A percentile compares a stretch with the other conserved stretches of the same genome.
These are phyloP conservation scores for Suhomyces bokatorum DNA, from an alignment of 1,139 yeast species.

Conservation along the genomic window DNA sequence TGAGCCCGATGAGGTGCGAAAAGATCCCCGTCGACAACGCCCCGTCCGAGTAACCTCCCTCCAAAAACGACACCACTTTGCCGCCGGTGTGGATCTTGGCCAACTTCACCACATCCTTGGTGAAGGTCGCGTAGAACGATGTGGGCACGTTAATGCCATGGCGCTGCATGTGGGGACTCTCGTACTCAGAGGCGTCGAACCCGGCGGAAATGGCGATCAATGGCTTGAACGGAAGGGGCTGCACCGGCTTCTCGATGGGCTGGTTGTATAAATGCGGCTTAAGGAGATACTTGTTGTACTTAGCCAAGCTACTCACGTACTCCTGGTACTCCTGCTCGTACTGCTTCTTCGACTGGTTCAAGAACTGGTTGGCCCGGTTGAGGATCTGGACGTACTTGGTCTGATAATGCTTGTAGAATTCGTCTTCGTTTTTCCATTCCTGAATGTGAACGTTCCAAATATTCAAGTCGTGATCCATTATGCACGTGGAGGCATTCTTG, in stretches of 20 bases:
- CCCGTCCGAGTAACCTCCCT: constrained; percentile 87
- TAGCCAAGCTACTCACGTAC: constrained; percentile 29
- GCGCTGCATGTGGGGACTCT: constrained; percentile 80
- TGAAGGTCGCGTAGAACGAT: constrained; percentile 70
- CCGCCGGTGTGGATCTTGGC: constrained; percentile 65
- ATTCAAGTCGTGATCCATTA: constrained; percentile 75
- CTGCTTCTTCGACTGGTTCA: constrained; percentile 50
- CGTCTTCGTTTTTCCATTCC: constrained; percentile 61
- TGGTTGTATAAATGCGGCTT: constrained; percentile 33
- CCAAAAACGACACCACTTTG: constrained; percentile 67
- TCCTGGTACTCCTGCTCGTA: constrained; percentile 42
- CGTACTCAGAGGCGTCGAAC: constrained; percentile 86
- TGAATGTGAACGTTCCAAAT: constrained; percentile 86
- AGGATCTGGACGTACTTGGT: constrained; percentile 63
- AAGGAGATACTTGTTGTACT: constrained; percentile 30
- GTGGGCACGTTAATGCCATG: constrained; percentile 86
- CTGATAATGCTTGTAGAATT: constrained; percentile 65
- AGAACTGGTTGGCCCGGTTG: constrained; percentile 67
- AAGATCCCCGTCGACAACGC: constrained; percentile 81
- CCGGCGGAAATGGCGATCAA: constrained; percentile 79
- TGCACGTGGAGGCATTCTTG: constrained; percentile 77
- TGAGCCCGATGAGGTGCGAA: constrained; percentile 70
- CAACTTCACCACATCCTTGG: constrained; percentile 67
- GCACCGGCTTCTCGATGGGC: constrained; percentile 29
- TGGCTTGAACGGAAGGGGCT: constrained; percentile 64